Percentiles rank a stretch among this genome's conserved stretches.
Evolutionary conservation across 1,284 basidiomycete genomes (phyloP).

Genomic region (Ceratobasidium sp.): DNA sequence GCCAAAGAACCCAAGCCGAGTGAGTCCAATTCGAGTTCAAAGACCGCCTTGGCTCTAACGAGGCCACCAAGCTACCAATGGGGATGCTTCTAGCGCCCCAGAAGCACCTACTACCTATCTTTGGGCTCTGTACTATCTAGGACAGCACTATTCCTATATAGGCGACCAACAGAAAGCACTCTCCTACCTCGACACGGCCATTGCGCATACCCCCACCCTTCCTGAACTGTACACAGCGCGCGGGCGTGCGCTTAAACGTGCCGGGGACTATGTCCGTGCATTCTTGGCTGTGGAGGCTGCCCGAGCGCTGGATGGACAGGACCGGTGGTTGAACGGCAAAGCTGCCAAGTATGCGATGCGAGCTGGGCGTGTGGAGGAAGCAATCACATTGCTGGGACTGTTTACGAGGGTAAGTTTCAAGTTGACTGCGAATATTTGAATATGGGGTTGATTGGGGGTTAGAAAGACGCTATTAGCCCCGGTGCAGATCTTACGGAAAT

Average conservation of each 20-base stretch:
- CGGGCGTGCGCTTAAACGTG: slow-evolving; percentile 85
- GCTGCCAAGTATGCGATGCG: slow-evolving; percentile 90
- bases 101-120: slow-evolving; percentile 86
- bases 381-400: slow-evolving; percentile 72
- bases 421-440: no score
- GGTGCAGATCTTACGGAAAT: slow-evolving; percentile 90
- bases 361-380: slow-evolving; percentile 78
- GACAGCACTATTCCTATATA: slow-evolving; percentile 85
- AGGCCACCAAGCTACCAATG: slow-evolving; percentile 20
- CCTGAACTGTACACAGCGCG: slow-evolving; percentile 89
- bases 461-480: slow-evolving; percentile 85
- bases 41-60: background rate
- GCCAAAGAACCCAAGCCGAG: slow-evolving; percentile 20
- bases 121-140: slow-evolving; percentile 95
- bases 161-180: slow-evolving; percentile 66
- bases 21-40: background rate
- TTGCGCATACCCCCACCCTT: slow-evolving; percentile 89
- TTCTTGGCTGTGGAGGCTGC: slow-evolving; percentile 83
- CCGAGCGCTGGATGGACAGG: slow-evolving; percentile 88
- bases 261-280: slow-evolving; percentile 81
- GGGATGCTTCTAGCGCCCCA: slow-evolving; percentile 44
- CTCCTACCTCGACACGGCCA: slow-evolving; percentile 66
- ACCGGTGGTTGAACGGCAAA: slow-evolving; percentile 95
- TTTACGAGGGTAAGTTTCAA: slow-evolving; percentile 81
- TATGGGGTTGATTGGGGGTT: slow-evolving; percentile 38